phyloP scores from a whole-genome alignment of 208 protist species.

The Acanthamoeba sp. region DNA sequence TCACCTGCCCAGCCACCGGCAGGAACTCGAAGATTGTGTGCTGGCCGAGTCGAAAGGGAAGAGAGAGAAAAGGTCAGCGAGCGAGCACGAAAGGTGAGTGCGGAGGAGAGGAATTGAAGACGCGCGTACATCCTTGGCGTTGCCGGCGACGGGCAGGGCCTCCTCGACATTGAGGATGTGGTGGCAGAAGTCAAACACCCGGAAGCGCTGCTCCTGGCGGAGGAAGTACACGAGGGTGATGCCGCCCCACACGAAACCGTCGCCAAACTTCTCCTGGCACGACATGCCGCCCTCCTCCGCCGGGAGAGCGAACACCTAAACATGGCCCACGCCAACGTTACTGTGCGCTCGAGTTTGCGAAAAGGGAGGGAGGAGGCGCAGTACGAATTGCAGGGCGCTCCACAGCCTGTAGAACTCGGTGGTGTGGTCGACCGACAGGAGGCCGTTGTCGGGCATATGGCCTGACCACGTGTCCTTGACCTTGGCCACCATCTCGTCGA shows the following conservation, averaged over 20 bases:
- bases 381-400: slow-evolving; percentile 86
- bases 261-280: slow-evolving; percentile 87
- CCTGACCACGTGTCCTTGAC: slow-evolving; percentile 77
- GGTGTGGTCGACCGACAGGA: slow-evolving; percentile 82
- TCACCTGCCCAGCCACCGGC: slow-evolving; percentile 18
- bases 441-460: slow-evolving; percentile 80
- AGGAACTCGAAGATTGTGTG: slow-evolving; percentile 61
- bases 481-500: slow-evolving; percentile 74
- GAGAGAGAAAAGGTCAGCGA: background rate
- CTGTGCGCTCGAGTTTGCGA: background rate
- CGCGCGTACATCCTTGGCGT: slow-evolving; percentile 50
- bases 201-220: slow-evolving; percentile 78
- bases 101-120: background rate
- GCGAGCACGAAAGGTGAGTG: too few species aligned
- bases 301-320: slow-evolving; percentile 69
- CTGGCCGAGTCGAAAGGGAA: too few species aligned
- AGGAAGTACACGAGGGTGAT: slow-evolving; percentile 79
- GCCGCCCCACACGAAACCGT: slow-evolving; percentile 88
- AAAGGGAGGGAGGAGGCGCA: background rate
- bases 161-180: slow-evolving; percentile 83
- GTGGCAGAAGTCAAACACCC: slow-evolving; percentile 87
- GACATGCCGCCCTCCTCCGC: slow-evolving; percentile 31
- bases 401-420: slow-evolving; percentile 90
- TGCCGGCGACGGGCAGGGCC: slow-evolving; percentile 46
- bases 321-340: too few species aligned